Evolutionary conservation across 192 early-diverging fungal genomes (phyloP), one percentile per base, ranked within the genome.

Genomic region (Mortierella alpina): DNA sequence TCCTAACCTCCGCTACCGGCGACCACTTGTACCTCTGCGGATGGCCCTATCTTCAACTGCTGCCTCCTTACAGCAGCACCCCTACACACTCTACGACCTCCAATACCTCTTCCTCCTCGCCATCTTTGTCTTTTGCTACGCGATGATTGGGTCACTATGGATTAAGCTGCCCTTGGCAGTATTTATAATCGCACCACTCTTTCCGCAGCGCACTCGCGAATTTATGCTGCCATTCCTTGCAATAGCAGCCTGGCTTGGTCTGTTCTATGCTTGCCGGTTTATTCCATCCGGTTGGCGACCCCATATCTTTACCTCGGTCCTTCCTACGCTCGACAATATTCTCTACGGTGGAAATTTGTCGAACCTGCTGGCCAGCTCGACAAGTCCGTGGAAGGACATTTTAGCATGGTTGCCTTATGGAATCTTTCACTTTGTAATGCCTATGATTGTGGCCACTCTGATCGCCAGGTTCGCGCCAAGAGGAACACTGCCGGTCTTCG

Each of bases 321-420:
- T 92, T 23, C 89, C 90, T 7, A 83, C 88, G 2, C 67, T 91
- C 5, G 91, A 92, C 64, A 84, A 86, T 31, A 87, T 91, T 42
- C 68, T 92, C n/a, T 92, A 91, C 58, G 90, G 88, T 44, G 88
- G 84, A 48, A 88, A 87, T 48, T 70, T 92, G 3, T 85, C 87
- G 7, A 83, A 86, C 45, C 68, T 92, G 23, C 83, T 90, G 46
- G 80, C 87, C 10, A 72, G 66, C 22, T 81, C 85, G 59, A 86
- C 87, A 4, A 82, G 86, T 14, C 53, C 83, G 14, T 67, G 83
- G 18, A 68, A 84, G 31, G 92, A 93, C 68, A 31, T 92, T 4
- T 68, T 91, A 23, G 88, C 89, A 3, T 93, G 91, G 85, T 20
- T 93, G 9, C 90, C 90, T 1, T 92, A 93, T 76, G 92, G 92